phyloP scores from a whole-genome alignment of 2,329 filamentous ascomycete genomes.

The Leptoxyphium fumago region DNA sequence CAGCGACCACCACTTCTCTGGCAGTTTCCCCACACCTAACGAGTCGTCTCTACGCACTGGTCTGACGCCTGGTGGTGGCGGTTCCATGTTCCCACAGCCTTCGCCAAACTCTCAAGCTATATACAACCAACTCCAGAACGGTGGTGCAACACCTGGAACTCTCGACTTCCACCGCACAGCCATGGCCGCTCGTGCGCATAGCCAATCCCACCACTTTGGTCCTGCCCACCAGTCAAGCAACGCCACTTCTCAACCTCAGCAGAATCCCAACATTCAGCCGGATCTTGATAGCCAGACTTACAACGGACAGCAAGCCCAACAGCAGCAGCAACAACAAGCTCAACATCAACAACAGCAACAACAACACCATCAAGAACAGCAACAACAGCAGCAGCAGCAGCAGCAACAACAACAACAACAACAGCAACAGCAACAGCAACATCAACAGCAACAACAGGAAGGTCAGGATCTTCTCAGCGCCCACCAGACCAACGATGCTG shows the following conservation, averaged over 20 bases:
- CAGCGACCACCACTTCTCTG: slow-evolving; percentile 57
- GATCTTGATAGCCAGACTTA: slow-evolving; percentile 30
- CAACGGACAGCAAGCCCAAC: slow-evolving; percentile 25
- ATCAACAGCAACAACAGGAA: slow-evolving; percentile 20
- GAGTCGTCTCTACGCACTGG: slow-evolving; percentile 87
- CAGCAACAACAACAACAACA: slow-evolving; percentile 5
- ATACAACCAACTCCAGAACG: slow-evolving; percentile 63
- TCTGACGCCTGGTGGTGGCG: slow-evolving; percentile 83
- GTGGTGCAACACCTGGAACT: slow-evolving; percentile 75
- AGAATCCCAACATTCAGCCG: slow-evolving; percentile 24
- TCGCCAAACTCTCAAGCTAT: slow-evolving; percentile 77
- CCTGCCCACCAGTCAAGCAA: slow-evolving; percentile 12
- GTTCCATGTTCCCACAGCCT: slow-evolving; percentile 90
- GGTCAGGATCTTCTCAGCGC: slow-evolving; percentile 58
- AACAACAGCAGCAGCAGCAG: slow-evolving; percentile 11
- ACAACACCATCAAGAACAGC: slow-evolving; percentile 9
- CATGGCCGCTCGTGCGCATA: slow-evolving; percentile 57
- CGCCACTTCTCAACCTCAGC: slow-evolving; percentile 29
- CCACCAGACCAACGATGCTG: slow-evolving; percentile 83
- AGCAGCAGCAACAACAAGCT: background rate
- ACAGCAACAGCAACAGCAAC: slow-evolving; percentile 16
- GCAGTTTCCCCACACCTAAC: slow-evolving; percentile 87
- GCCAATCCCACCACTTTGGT: slow-evolving; percentile 24
- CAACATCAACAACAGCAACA: slow-evolving; percentile 16
- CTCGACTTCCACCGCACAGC: slow-evolving; percentile 92